These are phyloP conservation scores for Picea mariana DNA, from an alignment of 83 land plant species.

Conservation along the genomic window DNA sequence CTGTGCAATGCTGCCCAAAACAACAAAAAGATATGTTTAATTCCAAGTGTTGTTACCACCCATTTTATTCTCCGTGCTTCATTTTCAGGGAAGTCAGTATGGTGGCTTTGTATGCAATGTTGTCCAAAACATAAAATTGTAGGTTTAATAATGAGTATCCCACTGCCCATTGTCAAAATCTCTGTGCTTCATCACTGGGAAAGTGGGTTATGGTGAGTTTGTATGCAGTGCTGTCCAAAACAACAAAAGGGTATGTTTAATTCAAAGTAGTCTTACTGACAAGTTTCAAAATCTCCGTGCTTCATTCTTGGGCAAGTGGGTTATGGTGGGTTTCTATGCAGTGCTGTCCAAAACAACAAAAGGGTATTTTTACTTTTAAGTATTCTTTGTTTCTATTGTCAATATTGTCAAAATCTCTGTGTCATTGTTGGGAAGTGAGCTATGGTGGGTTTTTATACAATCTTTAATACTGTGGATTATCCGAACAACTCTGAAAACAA, in stretches of 20 bases:
- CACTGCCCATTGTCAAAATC: background rate
- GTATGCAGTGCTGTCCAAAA: no score
- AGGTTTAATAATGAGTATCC: slow-evolving; percentile 1
- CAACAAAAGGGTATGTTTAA: no score
- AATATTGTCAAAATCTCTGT: background rate
- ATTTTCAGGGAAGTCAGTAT: background rate
- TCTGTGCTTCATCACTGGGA: background rate
- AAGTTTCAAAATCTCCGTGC: background rate
- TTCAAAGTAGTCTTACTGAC: no score
- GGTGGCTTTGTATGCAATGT: no score
- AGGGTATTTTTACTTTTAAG: slow-evolving; percentile 5
- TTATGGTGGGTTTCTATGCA: background rate
- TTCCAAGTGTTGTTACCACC: background rate
- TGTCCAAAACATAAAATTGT: background rate
- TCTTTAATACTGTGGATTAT: background rate
- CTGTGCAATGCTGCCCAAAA: no score
- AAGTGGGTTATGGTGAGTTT: no score
- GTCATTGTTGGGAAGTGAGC: background rate
- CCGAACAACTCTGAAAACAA: no score
- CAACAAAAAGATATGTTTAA: no score
- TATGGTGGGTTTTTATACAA: background rate
- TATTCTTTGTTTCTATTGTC: background rate
- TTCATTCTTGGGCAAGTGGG: background rate
- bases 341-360: background rate
- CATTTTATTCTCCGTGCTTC: background rate